Percentiles rank a stretch among this genome's conserved stretches.
phyloP scores from a whole-genome alignment of 306 rosid species.

The Quercus aquifolioides region DNA sequence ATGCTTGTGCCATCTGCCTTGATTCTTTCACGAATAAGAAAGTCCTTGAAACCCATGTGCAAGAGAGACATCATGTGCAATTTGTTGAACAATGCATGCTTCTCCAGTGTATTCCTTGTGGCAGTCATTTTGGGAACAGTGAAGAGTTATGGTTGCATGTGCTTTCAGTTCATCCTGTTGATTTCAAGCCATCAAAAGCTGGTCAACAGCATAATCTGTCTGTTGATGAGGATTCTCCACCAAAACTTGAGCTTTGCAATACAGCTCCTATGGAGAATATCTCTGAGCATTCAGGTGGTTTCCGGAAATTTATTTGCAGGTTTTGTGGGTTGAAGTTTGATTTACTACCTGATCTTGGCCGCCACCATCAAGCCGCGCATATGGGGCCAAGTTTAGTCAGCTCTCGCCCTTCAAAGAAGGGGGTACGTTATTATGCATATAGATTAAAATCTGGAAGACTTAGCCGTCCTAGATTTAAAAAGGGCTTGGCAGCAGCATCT shows the following conservation, averaged over 20 bases:
- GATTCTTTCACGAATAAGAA: slow-evolving; percentile 94
- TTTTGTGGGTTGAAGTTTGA: slow-evolving; percentile 96
- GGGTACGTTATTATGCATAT: slow-evolving; percentile 79
- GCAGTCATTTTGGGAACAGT: slow-evolving; percentile 82
- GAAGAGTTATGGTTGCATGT: slow-evolving; percentile 94
- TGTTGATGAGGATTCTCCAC: slow-evolving; percentile 49
- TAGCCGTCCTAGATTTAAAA: slow-evolving; percentile 80
- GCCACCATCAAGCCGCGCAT: slow-evolving; percentile 99
- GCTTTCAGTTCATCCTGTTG: slow-evolving; percentile 61
- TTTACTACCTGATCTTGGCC: slow-evolving; percentile 96
- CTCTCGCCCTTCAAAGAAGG: slow-evolving; percentile 70
- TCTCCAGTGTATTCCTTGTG: slow-evolving; percentile 94
- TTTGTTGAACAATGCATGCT: slow-evolving; percentile 98
- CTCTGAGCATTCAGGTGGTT: slow-evolving; percentile 50
- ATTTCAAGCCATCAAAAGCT: slow-evolving; percentile 62
- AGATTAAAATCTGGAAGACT: slow-evolving; percentile 91
- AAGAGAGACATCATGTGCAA: slow-evolving; percentile 90
- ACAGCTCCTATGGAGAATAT: slow-evolving; percentile 52
- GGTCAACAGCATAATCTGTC: slow-evolving; percentile 47
- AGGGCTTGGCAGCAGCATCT: slow-evolving; percentile 71
- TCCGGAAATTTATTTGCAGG: slow-evolving; percentile 76
- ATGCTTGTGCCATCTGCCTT: slow-evolving; percentile 94
- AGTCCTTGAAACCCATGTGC: slow-evolving; percentile 88
- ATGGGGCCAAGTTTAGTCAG: slow-evolving; percentile 78
- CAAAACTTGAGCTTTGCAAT: slow-evolving; percentile 47